These are phyloP conservation scores for Ceratobasidium sp. DNA, from an alignment of 1,284 basidiomycete genomes.

Conservation along the genomic window DNA sequence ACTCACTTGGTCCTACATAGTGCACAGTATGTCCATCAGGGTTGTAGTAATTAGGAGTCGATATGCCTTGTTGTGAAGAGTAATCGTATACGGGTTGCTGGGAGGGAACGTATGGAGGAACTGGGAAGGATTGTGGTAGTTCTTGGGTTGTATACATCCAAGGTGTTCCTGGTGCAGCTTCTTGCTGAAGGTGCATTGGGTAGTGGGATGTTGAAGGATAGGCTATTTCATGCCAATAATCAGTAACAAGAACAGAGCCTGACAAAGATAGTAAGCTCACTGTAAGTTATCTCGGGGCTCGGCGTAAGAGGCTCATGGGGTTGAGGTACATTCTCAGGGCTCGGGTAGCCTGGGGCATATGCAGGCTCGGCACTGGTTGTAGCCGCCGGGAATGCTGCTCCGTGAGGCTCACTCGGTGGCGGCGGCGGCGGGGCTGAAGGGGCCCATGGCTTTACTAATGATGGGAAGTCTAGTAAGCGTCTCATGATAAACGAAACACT, in stretches of 20 bases:
- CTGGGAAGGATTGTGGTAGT: neutral
- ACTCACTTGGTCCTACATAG: conserved; percentile 37
- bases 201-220: neutral
- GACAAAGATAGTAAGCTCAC: neutral
- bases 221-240: neutral
- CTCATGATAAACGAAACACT: neutral
- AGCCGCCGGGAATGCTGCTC: neutral
- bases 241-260: neutral
- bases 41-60: conserved; percentile 18
- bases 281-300: conserved; percentile 6
- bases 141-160: conserved; percentile 17
- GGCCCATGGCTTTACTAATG: conserved; percentile 26
- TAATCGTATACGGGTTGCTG: conserved; percentile 10
- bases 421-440: conserved; percentile 3
- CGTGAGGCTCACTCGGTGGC: neutral
- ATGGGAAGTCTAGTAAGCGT: neutral
- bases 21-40: conserved; percentile 8
- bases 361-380: conserved; percentile 5
- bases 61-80: neutral
- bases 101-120: conserved; percentile 1
- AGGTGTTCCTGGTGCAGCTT: neutral
- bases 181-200: neutral
- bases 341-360: neutral
- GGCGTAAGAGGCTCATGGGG: conserved; percentile 25
- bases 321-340: neutral